Evolutionary conservation across 495 filamentous ascomycete species (phyloP).

Genomic region (Penicillium argentinense): DNA sequence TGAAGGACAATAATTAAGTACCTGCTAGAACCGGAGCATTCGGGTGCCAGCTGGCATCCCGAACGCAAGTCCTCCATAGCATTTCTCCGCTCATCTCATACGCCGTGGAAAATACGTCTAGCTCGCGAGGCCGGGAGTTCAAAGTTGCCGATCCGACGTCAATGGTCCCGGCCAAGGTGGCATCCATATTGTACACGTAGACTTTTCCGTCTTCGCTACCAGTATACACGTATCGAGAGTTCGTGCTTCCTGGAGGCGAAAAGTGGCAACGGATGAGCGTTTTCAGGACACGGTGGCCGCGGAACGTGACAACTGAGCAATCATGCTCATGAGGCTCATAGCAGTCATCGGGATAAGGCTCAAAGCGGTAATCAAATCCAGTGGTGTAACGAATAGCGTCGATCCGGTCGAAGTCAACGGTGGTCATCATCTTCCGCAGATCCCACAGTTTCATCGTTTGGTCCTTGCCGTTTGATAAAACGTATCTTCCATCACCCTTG

Average conservation of each 20-base stretch:
- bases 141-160: slow-evolving; percentile 70
- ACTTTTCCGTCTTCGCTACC: slow-evolving; percentile 86
- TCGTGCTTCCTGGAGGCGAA: slow-evolving; percentile 82
- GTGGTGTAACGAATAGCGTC: slow-evolving; percentile 57
- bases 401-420: slow-evolving; percentile 57
- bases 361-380: slow-evolving; percentile 84
- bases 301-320: slow-evolving; percentile 89
- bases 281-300: slow-evolving; percentile 81
- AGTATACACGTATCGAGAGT: slow-evolving; percentile 89
- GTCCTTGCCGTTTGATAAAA: slow-evolving; percentile 92
- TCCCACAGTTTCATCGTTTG: slow-evolving; percentile 99
- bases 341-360: slow-evolving; percentile 62
- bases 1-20: slow-evolving; percentile 33
- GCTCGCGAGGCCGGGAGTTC: slow-evolving; percentile 56
- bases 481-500: slow-evolving; percentile 93
- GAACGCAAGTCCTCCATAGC: slow-evolving; percentile 76
- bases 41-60: slow-evolving; percentile 96
- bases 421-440: slow-evolving; percentile 77
- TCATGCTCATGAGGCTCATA: slow-evolving; percentile 81
- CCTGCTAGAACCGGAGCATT: slow-evolving; percentile 84
- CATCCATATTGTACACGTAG: slow-evolving; percentile 92
- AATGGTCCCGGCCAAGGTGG: slow-evolving; percentile 76
- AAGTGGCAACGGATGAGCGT: slow-evolving; percentile 96
- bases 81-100: slow-evolving; percentile 43
- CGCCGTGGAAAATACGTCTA: slow-evolving; percentile 33